These are phyloP conservation scores for Aspergillus tamarii DNA, from an alignment of 2,329 filamentous ascomycete genomes.

Conservation along the genomic window DNA sequence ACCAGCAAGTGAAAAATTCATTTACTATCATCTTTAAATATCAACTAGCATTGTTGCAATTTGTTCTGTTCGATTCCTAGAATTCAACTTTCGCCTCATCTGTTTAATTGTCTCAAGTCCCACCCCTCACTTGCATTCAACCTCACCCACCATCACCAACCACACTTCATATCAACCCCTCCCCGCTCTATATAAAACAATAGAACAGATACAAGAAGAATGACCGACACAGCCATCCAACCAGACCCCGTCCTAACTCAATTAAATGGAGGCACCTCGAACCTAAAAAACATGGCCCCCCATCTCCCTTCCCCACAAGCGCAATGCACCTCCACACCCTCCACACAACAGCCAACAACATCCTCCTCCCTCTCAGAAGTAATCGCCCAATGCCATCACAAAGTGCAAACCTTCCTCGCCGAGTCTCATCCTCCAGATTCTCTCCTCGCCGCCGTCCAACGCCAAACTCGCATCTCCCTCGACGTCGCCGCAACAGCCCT, in stretches of 20 bases:
- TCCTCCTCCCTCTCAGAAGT: conserved; percentile 54
- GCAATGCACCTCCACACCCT: background rate
- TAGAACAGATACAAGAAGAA: background rate
- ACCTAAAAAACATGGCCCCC: background rate
- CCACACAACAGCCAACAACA: background rate
- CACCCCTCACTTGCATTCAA: background rate
- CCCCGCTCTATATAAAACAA: background rate
- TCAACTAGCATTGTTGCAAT: background rate
- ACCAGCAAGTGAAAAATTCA: background rate
- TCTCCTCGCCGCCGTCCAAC: conserved; percentile 66
- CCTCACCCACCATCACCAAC: background rate
- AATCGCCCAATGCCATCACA: conserved; percentile 64
- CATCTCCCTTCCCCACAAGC: background rate
- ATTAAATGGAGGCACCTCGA: conserved; percentile 9
- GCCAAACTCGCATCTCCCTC: conserved; percentile 73
- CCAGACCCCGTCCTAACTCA: conserved; percentile 3
- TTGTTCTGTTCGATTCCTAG: background rate
- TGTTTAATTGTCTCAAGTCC: background rate
- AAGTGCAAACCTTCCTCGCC: conserved; percentile 68
- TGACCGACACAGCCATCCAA: background rate
- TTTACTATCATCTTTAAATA: background rate
- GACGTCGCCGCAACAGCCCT: conserved; percentile 76
- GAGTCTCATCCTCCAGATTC: conserved; percentile 60
- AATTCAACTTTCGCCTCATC: background rate
- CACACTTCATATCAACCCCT: background rate